phyloP scores from a whole-genome alignment of 176 grass and related monocot genomes.

The Miscanthus lutarioriparius region DNA sequence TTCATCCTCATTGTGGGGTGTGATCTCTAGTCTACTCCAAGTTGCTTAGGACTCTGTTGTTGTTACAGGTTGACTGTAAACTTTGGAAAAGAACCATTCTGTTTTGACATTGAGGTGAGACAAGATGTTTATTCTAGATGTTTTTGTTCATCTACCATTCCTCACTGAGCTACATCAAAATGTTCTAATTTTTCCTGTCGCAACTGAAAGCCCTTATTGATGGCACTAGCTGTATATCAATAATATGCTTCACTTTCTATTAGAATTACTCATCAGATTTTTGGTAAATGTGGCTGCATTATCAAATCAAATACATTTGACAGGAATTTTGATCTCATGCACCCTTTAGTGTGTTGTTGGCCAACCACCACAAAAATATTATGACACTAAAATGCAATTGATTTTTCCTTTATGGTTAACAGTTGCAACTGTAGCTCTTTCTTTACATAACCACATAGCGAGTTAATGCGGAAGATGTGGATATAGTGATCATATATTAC shows the following conservation, averaged over 20 bases:
- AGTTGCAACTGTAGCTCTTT: not conserved
- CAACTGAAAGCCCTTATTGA: not conserved
- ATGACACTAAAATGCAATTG: not conserved
- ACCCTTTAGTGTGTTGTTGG: not conserved
- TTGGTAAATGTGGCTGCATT: constrained; percentile 14
- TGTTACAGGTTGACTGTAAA: constrained; percentile 74
- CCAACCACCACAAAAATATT: not conserved
- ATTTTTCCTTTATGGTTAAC: constrained; percentile 8
- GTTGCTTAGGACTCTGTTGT: not conserved
- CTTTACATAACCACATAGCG: not conserved
- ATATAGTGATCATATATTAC: not conserved
- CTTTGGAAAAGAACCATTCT: constrained; percentile 82
- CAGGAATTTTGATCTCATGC: not conserved
- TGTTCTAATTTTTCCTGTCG: not conserved
- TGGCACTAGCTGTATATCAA: not conserved
- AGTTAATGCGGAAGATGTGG: not conserved
- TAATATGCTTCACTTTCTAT: constrained; percentile 7
- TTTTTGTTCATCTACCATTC: not conserved
- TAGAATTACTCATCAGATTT: constrained; percentile 29
- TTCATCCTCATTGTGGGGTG: constrained; percentile 1
- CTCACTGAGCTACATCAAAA: constrained; percentile 3
- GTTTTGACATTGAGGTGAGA: constrained; percentile 86
- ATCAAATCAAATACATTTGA: not conserved
- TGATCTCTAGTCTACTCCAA: not conserved
- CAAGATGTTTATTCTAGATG: constrained; percentile 16